Conservation (phyloP, 768 basidiomycete genomes). For the Tricholoma flavovirens region DNA sequence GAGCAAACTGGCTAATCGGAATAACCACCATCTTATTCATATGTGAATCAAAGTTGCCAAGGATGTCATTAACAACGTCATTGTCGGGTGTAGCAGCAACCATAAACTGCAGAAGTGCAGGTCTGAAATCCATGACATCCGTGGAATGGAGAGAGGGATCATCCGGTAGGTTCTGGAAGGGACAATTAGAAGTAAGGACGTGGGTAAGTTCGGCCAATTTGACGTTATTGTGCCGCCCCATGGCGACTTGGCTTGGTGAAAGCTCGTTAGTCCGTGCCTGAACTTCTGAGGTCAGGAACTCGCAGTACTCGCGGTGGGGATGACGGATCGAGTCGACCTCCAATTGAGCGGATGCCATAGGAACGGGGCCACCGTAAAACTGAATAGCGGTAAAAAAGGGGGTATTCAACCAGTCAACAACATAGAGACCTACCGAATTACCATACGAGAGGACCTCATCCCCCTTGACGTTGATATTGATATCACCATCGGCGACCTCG, state of each 20-base stretch:
- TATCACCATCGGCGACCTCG: constrained; percentile 85
- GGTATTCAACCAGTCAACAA: neutral
- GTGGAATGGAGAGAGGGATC: constrained; percentile 18
- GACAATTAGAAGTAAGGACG: constrained; percentile 55
- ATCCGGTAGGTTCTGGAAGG: constrained; percentile 36
- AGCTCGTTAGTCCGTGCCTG: constrained; percentile 23
- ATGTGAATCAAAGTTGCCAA: constrained; percentile 43
- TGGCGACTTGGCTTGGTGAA: constrained; percentile 20
- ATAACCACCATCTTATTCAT: constrained; percentile 43
- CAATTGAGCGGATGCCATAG: constrained; percentile 28
- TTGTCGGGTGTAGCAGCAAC: constrained; percentile 58
- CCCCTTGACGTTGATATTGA: constrained; percentile 89
- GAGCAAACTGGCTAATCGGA: constrained; percentile 41
- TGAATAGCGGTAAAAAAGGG: constrained; percentile 20
- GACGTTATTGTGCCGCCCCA: constrained; percentile 20
- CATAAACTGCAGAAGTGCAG: constrained; percentile 76
- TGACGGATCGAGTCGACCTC: constrained; percentile 22
- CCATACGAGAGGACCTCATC: constrained; percentile 83
- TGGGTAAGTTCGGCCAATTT: constrained; percentile 33
- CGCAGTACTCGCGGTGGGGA: constrained; percentile 51
- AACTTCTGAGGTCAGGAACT: constrained; percentile 33
- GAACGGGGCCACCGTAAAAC: constrained; percentile 71
- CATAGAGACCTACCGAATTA: constrained; percentile 56
- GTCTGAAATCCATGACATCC: constrained; percentile 37
- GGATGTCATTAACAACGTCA: constrained; percentile 43